phyloP scores from a whole-genome alignment of 2,329 filamentous ascomycete genomes.

The Aspergillus udagawae region DNA sequence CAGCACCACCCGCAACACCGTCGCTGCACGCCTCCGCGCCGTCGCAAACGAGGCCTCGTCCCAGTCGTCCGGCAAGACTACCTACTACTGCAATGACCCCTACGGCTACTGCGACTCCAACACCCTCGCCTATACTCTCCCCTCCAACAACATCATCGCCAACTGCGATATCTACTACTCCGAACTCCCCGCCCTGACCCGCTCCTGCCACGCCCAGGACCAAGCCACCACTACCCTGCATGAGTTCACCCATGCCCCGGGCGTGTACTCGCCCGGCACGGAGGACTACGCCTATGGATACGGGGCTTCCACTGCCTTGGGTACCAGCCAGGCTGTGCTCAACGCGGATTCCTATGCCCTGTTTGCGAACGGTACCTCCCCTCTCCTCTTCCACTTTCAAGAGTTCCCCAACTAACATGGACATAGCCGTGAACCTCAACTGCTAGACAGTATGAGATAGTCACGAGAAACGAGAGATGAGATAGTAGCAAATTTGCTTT shows the following conservation, averaged over 20 bases:
- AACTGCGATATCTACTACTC: slow-evolving; percentile 59
- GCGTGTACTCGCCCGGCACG: slow-evolving; percentile 51
- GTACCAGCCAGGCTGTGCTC: slow-evolving; percentile 49
- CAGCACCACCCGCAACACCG: slow-evolving; percentile 43
- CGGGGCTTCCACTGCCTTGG: slow-evolving; percentile 43
- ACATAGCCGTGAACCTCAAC: slow-evolving; percentile 9
- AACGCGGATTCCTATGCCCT: slow-evolving; percentile 63
- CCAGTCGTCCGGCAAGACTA: slow-evolving; percentile 45
- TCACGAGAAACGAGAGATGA: not conserved
- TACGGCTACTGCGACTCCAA: slow-evolving; percentile 49
- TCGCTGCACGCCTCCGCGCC: slow-evolving; percentile 50
- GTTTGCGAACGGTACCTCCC: slow-evolving; percentile 45
- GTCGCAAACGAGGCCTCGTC: slow-evolving; percentile 56
- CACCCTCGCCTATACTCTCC: slow-evolving; percentile 61
- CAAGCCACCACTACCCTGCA: slow-evolving; percentile 63
- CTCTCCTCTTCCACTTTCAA: too few relatives aligned
- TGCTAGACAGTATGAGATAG: slow-evolving; percentile 2
- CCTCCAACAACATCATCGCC: slow-evolving; percentile 52
- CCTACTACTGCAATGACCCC: slow-evolving; percentile 58
- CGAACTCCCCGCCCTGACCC: slow-evolving; percentile 47
- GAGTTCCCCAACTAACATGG: not conserved
- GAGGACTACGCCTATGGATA: slow-evolving; percentile 59
- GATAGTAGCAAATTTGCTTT: not conserved
- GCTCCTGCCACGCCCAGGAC: slow-evolving; percentile 60
- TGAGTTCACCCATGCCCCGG: slow-evolving; percentile 61